Base-by-base conservation (phyloP, 192 early-diverging fungal genomes). In the Backusella westeae region DNA sequence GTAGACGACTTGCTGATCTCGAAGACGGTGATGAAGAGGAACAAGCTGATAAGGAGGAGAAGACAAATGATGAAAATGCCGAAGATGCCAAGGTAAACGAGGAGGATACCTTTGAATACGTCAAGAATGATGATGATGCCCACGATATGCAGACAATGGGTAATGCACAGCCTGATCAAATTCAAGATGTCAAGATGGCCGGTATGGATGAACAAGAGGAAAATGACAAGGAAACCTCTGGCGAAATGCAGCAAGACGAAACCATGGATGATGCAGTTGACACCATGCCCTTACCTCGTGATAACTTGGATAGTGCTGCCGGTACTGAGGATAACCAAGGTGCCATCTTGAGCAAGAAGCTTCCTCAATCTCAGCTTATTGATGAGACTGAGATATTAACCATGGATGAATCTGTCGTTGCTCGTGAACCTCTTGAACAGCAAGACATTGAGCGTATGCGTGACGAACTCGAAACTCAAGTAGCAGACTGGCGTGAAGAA, bases 141-240 rank as follows among this genome's bases (percentile, higher is more conserved):
- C 87, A 90, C 72, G 91, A 94, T 77, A 83, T 87, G 74, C 93
- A 96, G 80, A 90, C 93, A 3, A 85, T 96, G 82, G 92, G 87
- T 34, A 85, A 85, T 29, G 95, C 95, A 12, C 85, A 83, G 26
- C 86, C 87, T 72, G 89, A 94, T 71, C 93, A 91, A 77, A 78
- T 83, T 63, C 81, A 87, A 85, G 87, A 91, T 63, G 81, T 87
- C 38, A 86, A 86, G n/a, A 72, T 91, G 74, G 92, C 84, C 14
- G 90, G 88, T 9, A 90, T 90, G 69, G 89, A 91, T 29, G 82
- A 83, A 46, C 75, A 80, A 26, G 74, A 39, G 8, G 89, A 93
- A 65, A 85, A 93, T 1, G 85, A 88, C 23, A 72, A 77, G 14
- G 66, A 82, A 59, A 69, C 80, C 67, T 81, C 85, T 56, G 93